Percentiles rank a stretch among this genome's conserved stretches.
These are phyloP conservation scores for Teratosphaeria zuluensis DNA, from an alignment of 2,329 filamentous ascomycete species.

Conservation along the genomic window DNA sequence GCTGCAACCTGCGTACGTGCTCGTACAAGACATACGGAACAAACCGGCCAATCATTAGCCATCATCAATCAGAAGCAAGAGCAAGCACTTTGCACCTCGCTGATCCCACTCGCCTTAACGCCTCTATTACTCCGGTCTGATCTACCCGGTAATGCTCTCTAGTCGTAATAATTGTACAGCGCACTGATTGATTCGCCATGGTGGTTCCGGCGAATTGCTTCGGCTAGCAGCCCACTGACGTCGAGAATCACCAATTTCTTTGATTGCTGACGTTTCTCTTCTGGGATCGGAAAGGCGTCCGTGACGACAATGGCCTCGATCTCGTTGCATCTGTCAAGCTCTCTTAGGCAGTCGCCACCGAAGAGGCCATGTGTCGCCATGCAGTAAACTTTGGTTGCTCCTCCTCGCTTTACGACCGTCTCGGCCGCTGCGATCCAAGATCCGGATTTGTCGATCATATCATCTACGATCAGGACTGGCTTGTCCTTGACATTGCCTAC, in stretches of 20 bases:
- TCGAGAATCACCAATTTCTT: slow-evolving; percentile 85
- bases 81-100: neutral
- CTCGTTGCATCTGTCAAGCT: slow-evolving; percentile 84
- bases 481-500: slow-evolving; percentile 86
- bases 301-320: slow-evolving; percentile 93
- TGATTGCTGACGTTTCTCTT: slow-evolving; percentile 58
- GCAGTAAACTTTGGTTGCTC: slow-evolving; percentile 89
- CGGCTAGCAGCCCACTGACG: slow-evolving; percentile 75
- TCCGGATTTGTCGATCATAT: slow-evolving; percentile 96
- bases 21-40: neutral
- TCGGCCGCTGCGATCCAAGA: slow-evolving; percentile 98
- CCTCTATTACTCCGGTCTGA: neutral
- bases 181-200: slow-evolving; percentile 73
- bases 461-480: slow-evolving; percentile 89
- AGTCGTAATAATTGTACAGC: slow-evolving; percentile 37
- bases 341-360: slow-evolving; percentile 76
- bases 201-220: slow-evolving; percentile 92
- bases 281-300: slow-evolving; percentile 88
- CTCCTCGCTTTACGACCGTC: slow-evolving; percentile 86
- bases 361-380: slow-evolving; percentile 96
- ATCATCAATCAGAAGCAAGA: neutral
- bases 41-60: neutral
- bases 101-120: neutral
- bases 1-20: neutral
- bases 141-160: neutral